phyloP scores from a whole-genome alignment of 371 early-diverging fungal species.

The Basidiobolus meristosporus region DNA sequence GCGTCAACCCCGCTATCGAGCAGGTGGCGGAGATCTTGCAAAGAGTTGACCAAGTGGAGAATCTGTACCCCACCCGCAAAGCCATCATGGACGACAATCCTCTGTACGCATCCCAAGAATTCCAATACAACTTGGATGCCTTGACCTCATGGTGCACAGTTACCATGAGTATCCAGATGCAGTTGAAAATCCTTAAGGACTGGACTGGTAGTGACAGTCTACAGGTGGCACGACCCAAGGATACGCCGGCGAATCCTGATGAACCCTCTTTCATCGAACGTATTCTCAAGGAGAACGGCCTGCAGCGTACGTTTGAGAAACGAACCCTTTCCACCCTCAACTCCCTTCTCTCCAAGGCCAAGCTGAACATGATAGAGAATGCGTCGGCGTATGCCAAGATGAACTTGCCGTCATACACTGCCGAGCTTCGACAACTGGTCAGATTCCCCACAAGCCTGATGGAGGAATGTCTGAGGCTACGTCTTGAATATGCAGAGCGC shows the following conservation, averaged over 20 bases:
- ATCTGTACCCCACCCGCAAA: conserved; percentile 50
- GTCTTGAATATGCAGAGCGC: conserved; percentile 51
- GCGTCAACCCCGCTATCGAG: conserved; percentile 17
- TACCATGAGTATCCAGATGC: conserved; percentile 45
- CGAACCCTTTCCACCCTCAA: conserved; percentile 38
- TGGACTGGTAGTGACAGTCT: conserved; percentile 71
- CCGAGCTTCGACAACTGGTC: conserved; percentile 45
- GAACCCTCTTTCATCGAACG: conserved; percentile 66
- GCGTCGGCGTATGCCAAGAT: conserved; percentile 34
- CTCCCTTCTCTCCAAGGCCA: conserved; percentile 28
- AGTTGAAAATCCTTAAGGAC: conserved; percentile 46
- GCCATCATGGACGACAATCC: conserved; percentile 47
- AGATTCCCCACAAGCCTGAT: conserved; percentile 58
- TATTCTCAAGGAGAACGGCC: conserved; percentile 60
- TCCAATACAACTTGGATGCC: conserved; percentile 50
- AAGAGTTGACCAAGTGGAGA: conserved; percentile 53
- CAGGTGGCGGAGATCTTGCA: conserved; percentile 48
- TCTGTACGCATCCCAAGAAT: conserved; percentile 36
- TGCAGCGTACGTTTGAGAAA: conserved; percentile 60
- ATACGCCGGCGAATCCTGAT: conserved; percentile 9
- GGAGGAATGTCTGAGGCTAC: conserved; percentile 54
- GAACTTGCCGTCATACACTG: conserved; percentile 42
- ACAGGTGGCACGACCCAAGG: conserved; percentile 8
- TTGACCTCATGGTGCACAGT: conserved; percentile 60
- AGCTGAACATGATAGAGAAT: conserved; percentile 43